Conservation (phyloP, 768 basidiomycete species). For the Russula olivacea region DNA sequence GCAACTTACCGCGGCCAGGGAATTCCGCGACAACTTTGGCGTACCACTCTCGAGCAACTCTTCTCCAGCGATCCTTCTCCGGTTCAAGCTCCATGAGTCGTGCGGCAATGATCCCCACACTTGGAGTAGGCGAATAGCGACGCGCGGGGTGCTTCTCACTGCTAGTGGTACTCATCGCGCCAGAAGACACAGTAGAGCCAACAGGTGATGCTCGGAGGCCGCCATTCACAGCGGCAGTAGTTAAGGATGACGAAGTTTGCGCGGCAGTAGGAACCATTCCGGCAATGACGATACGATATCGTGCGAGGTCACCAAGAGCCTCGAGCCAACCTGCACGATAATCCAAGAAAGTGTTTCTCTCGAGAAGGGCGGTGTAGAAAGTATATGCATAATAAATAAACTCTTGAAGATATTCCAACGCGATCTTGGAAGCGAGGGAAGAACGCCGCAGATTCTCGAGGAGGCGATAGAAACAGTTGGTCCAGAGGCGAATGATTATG, state of each 20-base stretch:
- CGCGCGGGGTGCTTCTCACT: constrained; percentile 26
- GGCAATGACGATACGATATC: constrained; percentile 96
- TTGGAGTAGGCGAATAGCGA: constrained; percentile 42
- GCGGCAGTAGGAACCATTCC: constrained; percentile 59
- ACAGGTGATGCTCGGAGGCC: constrained; percentile 27
- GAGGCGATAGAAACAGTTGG: constrained; percentile 81
- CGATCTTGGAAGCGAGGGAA: constrained; percentile 59
- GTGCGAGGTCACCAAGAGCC: constrained; percentile 90
- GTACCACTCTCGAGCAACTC: constrained; percentile 91
- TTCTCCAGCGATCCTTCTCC: constrained; percentile 88
- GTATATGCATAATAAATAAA: constrained; percentile 94
- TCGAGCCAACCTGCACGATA: constrained; percentile 92
- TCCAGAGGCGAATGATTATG: constrained; percentile 91
- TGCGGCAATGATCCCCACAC: constrained; percentile 82
- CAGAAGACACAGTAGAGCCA: constrained; percentile 18
- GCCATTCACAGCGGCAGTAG: constrained; percentile 47
- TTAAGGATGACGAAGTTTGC: constrained; percentile 38
- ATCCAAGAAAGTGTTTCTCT: constrained; percentile 61
- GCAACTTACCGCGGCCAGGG: constrained; percentile 90
- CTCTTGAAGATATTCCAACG: constrained; percentile 88
- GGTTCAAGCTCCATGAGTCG: constrained; percentile 79
- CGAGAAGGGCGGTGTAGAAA: constrained; percentile 85
- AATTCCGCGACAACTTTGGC: constrained; percentile 77
- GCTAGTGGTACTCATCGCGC: constrained; percentile 15
- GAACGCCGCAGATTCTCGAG: constrained; percentile 87